Base-by-base conservation (phyloP, 768 basidiomycete genomes). In the Phlegmacium glaucopus region DNA sequence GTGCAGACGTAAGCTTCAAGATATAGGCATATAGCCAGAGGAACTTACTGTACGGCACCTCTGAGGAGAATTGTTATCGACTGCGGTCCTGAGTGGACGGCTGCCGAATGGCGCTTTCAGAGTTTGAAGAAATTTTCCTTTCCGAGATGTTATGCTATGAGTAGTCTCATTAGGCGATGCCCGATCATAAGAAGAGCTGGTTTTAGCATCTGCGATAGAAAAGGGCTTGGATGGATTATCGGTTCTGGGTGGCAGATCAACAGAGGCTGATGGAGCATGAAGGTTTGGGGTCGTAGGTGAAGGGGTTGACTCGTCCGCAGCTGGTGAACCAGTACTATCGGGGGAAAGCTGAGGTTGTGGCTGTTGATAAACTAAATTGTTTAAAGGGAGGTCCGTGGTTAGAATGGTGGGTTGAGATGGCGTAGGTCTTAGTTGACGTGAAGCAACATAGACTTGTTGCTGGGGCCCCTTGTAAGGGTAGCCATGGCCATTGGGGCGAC, bases 231-330 rank as follows among this genome's bases (percentile, higher is more conserved):
- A 43, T 26, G 51, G 46, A 27, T 41, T 45, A 44, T 58, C 51
- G 39, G 43, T 22, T 25, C 26, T 44, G 12, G 46, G 32, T 12
- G 42, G 46, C 9, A 51, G 53, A 38, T 59, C 60, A 42, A 52
- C 46, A 8, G 56, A 55, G 26, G 45, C n/a, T 2, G 51, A 53
- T 11, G 48, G 51, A 71, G 78, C 13, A 61, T 68, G 26, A 67
- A 67, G 53, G 78, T 70, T 41, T 74, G 85, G 83, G 9, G 85
- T 85, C 57, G 74, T 77, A 22, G 85, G 85, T 4, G 85, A 84
- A 47, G 87, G 84, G n/a, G 84, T 82, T 3, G 82, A 78, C 51
- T 85, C 83, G 41, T 80, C 75, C 34, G 68, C 71, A 39, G 74
- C 70, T 5, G 78, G 81, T 2, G 87, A 88, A 57, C 78, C 79